phyloP scores from a whole-genome alignment of 108 stramenopile genomes.

The Parietichytrium sp. region DNA sequence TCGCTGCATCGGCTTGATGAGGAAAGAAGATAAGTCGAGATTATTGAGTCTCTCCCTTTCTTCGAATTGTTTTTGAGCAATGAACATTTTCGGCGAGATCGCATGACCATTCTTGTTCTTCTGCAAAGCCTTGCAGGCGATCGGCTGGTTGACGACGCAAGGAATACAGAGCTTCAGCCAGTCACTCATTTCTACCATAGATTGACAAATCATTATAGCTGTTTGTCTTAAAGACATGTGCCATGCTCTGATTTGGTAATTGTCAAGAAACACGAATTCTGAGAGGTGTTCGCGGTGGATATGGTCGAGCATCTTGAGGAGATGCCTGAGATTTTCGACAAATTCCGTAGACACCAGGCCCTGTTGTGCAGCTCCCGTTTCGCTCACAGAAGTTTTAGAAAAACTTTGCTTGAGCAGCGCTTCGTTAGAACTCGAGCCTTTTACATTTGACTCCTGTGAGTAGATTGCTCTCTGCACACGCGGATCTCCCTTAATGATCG shows the following conservation, averaged over 20 bases:
- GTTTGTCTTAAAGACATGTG: neutral
- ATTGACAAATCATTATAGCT: neutral
- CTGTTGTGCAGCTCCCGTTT: too few relatives aligned
- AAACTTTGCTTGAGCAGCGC: too few relatives aligned
- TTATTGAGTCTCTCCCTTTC: neutral
- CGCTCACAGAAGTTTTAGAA: too few relatives aligned
- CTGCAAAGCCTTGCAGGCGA: neutral
- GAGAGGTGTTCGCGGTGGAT: conserved; percentile 11
- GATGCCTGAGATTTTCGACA: neutral
- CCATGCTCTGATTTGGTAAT: neutral
- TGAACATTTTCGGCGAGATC: conserved; percentile 20
- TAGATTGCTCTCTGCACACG: too few relatives aligned
- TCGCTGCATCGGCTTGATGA: conserved; percentile 35
- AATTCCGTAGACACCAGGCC: neutral
- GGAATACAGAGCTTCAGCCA: conserved; percentile 35
- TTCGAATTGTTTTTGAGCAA: neutral
- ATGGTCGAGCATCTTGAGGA: neutral
- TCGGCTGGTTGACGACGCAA: conserved; percentile 6
- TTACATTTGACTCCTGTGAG: too few relatives aligned
- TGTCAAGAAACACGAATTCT: neutral
- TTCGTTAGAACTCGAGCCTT: too few relatives aligned
- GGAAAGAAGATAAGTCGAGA: neutral
- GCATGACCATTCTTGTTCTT: neutral
- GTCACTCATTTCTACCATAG: conserved; percentile 20
- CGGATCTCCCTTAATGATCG: neutral